These are phyloP conservation scores for Colletotrichum shisoi DNA, from an alignment of 2,329 filamentous ascomycete genomes.

Conservation along the genomic window DNA sequence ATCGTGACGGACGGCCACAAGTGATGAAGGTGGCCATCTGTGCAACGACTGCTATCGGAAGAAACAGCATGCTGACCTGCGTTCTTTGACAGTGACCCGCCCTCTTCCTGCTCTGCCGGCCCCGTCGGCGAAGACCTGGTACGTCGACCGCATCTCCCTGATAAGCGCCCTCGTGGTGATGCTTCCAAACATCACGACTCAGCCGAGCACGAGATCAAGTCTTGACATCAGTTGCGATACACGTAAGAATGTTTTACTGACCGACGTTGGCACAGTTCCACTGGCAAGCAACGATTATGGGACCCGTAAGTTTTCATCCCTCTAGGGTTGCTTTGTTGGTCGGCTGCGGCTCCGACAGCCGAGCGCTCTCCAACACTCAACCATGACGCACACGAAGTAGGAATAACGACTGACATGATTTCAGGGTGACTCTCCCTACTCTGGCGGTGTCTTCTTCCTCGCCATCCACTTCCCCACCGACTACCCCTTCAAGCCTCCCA, in stretches of 20 bases:
- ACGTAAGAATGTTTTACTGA: conserved; percentile 15
- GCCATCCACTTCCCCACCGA: conserved; percentile 99
- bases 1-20: conserved; percentile 6
- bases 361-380: not conserved
- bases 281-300: conserved; percentile 99
- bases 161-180: conserved; percentile 28
- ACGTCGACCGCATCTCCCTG: conserved; percentile 57
- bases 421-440: conserved; percentile 94
- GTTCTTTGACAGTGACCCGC: conserved; percentile 77
- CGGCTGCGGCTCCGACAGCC: not conserved
- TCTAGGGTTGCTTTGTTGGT: not conserved
- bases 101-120: conserved; percentile 97
- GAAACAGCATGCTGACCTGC: conserved; percentile 44
- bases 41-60: not conserved
- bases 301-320: conserved; percentile 75
- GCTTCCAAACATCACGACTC: conserved; percentile 38
- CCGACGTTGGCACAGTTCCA: conserved; percentile 74
- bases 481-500: conserved; percentile 99
- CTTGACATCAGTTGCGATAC: not conserved
- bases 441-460: conserved; percentile 98
- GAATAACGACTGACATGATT: not conserved
- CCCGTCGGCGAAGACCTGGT: conserved; percentile 98
- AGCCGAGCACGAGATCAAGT: conserved; percentile 41
- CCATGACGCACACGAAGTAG: not conserved
- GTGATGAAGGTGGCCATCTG: conserved; percentile 1